phyloP scores from a whole-genome alignment of 768 basidiomycete genomes.

The Mycena rebaudengoi region DNA sequence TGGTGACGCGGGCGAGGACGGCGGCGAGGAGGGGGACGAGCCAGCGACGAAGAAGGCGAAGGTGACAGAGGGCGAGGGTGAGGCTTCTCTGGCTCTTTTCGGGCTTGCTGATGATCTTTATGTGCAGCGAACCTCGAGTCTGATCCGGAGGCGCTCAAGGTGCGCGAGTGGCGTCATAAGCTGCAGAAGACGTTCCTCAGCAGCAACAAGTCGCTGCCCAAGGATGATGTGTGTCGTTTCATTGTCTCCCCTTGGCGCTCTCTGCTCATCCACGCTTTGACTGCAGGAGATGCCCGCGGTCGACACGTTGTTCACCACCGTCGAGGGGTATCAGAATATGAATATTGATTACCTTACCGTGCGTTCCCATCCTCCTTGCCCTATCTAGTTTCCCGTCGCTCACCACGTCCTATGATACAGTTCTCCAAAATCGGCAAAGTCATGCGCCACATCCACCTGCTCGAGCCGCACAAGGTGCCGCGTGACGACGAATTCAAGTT shows the following conservation, averaged over 20 bases:
- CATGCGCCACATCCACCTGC: slow-evolving; percentile 83
- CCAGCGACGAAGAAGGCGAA: slow-evolving; percentile 59
- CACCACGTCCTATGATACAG: slow-evolving; percentile 47
- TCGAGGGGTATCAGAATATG: slow-evolving; percentile 81
- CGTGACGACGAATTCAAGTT: slow-evolving; percentile 72
- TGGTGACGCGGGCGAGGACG: slow-evolving; percentile 60
- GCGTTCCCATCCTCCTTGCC: slow-evolving; percentile 25
- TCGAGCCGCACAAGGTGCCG: slow-evolving; percentile 64
- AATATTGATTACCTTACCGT: slow-evolving; percentile 76
- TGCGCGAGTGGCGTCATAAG: slow-evolving; percentile 92
- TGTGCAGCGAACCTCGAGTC: slow-evolving; percentile 61
- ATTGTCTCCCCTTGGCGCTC: neutral
- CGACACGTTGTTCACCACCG: slow-evolving; percentile 76
- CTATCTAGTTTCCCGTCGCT: slow-evolving; percentile 8
- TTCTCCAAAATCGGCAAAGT: slow-evolving; percentile 88
- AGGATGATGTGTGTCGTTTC: slow-evolving; percentile 58
- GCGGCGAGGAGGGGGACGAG: slow-evolving; percentile 63
- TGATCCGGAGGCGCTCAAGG: slow-evolving; percentile 72
- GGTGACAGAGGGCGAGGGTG: slow-evolving; percentile 70
- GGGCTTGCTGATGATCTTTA: neutral
- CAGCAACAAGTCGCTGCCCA: slow-evolving; percentile 66
- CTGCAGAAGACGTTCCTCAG: slow-evolving; percentile 89
- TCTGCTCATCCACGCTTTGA: slow-evolving; percentile 17
- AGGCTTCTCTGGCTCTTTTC: slow-evolving; percentile 34
- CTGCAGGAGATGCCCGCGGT: slow-evolving; percentile 78